A percentile compares a stretch with the other conserved stretches of the same genome.
Conservation (phyloP, 2,329 filamentous ascomycete species). For the Macrophomina phaseolina region DNA sequence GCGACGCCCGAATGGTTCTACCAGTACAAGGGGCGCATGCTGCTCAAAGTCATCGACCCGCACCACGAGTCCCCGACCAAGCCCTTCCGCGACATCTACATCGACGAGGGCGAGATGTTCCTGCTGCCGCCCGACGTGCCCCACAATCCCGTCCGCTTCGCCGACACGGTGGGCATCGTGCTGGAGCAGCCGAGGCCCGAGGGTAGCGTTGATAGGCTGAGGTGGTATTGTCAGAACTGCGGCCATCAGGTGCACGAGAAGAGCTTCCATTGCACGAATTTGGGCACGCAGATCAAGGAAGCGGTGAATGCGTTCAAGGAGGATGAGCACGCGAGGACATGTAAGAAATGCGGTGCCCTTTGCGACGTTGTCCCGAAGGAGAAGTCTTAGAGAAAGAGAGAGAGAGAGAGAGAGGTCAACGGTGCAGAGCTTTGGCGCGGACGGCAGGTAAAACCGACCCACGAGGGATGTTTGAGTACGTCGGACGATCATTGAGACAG, state of each 20-base stretch:
- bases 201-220: conserved; percentile 74
- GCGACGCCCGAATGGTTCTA: conserved; percentile 97
- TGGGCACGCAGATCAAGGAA: conserved; percentile 93
- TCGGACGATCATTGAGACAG: not conserved
- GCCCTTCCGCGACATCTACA: conserved; percentile 80
- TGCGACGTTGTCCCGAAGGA: conserved; percentile 70
- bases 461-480: no score
- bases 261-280: conserved; percentile 83
- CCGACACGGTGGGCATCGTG: conserved; percentile 91
- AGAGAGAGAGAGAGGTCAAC: not conserved
- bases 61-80: conserved; percentile 45
- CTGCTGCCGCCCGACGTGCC: conserved; percentile 92
- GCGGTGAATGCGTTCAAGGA: conserved; percentile 82
- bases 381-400: not conserved
- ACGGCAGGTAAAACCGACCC: no score
- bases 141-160: conserved; percentile 93
- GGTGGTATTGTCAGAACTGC: conserved; percentile 87
- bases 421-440: no score
- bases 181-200: conserved; percentile 82
- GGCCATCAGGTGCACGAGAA: conserved; percentile 80
- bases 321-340: conserved; percentile 73
- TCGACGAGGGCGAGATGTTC: conserved; percentile 93
- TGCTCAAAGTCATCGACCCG: conserved; percentile 85
- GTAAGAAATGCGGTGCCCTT: conserved; percentile 75
- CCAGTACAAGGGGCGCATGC: conserved; percentile 91